Evolutionary conservation across 305 asterid genomes (phyloP).

Genomic region (Vinca major): DNA sequence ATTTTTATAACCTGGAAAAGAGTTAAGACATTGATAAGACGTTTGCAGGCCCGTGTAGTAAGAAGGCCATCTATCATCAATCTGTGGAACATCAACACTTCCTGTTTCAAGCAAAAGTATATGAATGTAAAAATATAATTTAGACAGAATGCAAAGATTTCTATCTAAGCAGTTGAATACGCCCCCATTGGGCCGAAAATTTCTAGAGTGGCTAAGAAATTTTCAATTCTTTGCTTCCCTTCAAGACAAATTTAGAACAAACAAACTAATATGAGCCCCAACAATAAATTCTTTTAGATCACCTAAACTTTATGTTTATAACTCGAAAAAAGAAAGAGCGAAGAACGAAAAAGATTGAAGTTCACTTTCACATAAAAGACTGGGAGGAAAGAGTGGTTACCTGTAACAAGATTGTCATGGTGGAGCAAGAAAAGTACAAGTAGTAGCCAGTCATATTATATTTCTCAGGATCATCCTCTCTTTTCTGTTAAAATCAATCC

Average conservation of each 20-base stretch:
- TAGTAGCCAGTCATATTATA: background rate
- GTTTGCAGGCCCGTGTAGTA: background rate
- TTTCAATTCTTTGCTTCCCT: background rate
- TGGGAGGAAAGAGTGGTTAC: background rate
- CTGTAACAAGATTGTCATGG: background rate
- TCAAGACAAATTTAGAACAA: background rate
- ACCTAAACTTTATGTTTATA: too few species aligned
- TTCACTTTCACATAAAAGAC: too few species aligned
- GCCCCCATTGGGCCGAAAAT: background rate
- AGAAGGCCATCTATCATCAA: background rate
- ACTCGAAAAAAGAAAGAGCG: too few species aligned
- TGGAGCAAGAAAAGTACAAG: constrained; percentile 3
- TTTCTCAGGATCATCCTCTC: background rate
- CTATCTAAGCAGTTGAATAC: background rate
- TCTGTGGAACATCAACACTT: background rate
- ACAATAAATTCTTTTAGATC: background rate
- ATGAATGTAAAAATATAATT: background rate
- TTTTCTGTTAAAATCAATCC: background rate
- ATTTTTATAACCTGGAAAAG: constrained; percentile 2
- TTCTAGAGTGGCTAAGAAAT: background rate
- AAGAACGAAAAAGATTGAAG: too few species aligned
- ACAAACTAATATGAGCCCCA: background rate
- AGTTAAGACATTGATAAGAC: background rate
- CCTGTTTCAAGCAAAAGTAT: background rate
- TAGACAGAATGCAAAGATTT: background rate